Conservation (phyloP, 2,329 filamentous ascomycete species). For the Pseudophaeomoniella oleicola region DNA sequence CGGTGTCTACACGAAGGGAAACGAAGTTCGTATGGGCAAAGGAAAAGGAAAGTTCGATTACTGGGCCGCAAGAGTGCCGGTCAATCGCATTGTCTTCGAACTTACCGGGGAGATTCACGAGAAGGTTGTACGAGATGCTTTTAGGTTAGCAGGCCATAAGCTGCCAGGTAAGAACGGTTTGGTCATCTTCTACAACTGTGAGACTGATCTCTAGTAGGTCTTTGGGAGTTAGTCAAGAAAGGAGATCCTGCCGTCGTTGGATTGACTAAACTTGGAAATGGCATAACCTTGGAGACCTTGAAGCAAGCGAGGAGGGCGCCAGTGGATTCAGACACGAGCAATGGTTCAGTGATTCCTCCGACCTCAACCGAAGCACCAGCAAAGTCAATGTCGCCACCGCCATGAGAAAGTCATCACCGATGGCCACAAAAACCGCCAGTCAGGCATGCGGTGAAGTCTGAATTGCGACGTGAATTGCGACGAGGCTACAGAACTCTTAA, state of each 20-base stretch:
- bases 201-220: constrained; percentile 14
- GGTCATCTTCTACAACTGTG: not conserved
- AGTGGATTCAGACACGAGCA: constrained; percentile 21
- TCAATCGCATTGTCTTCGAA: constrained; percentile 87
- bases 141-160: constrained; percentile 87
- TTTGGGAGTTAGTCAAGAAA: constrained; percentile 87
- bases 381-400: constrained; percentile 19
- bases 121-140: constrained; percentile 84
- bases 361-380: constrained; percentile 19
- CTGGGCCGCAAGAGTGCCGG: constrained; percentile 80
- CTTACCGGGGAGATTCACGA: constrained; percentile 86
- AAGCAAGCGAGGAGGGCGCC: constrained; percentile 63
- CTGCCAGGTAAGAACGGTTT: constrained; percentile 49
- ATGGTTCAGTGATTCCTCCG: constrained; percentile 14
- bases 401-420: constrained; percentile 18
- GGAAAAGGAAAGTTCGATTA: constrained; percentile 96
- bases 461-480: no score
- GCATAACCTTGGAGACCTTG: constrained; percentile 67
- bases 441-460: no score
- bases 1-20: constrained; percentile 88
- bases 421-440: no score
- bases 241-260: constrained; percentile 83
- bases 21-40: constrained; percentile 98
- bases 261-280: constrained; percentile 72
- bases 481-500: no score